These are phyloP conservation scores for Maudiozyma serrabonitensis DNA, from an alignment of 805 yeast genomes.

Conservation along the genomic window DNA sequence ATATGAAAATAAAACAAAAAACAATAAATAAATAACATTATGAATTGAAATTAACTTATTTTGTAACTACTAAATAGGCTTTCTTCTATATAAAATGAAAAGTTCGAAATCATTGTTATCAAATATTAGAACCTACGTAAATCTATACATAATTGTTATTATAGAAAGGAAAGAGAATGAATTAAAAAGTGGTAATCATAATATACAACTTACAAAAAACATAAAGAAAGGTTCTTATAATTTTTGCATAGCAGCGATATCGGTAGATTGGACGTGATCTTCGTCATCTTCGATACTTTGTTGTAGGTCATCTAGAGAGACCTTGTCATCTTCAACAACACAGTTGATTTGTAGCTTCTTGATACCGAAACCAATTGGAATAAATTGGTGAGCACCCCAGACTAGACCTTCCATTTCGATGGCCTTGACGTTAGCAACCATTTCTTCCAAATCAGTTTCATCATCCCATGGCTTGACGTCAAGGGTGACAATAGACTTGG, in stretches of 20 bases:
- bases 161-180: background rate
- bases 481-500: conserved; percentile 91
- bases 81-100: too few species aligned
- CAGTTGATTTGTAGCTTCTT: conserved; percentile 97
- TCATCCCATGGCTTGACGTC: conserved; percentile 99
- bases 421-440: conserved; percentile 78
- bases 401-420: conserved; percentile 84
- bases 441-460: conserved; percentile 88
- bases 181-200: background rate
- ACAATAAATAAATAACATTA: too few species aligned
- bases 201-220: background rate
- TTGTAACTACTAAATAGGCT: too few species aligned
- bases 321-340: conserved; percentile 96
- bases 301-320: conserved; percentile 85
- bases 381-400: conserved; percentile 97
- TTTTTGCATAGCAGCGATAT: conserved; percentile 97
- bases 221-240: conserved; percentile 43
- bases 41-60: too few species aligned
- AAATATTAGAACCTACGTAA: background rate
- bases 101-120: too few species aligned
- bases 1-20: too few species aligned
- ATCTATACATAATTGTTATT: background rate
- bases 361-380: conserved; percentile 99
- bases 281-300: conserved; percentile 73
- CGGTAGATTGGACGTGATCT: conserved; percentile 99